Conservation (phyloP, 441 rosid genomes). For the Adansonia grandidieri region DNA sequence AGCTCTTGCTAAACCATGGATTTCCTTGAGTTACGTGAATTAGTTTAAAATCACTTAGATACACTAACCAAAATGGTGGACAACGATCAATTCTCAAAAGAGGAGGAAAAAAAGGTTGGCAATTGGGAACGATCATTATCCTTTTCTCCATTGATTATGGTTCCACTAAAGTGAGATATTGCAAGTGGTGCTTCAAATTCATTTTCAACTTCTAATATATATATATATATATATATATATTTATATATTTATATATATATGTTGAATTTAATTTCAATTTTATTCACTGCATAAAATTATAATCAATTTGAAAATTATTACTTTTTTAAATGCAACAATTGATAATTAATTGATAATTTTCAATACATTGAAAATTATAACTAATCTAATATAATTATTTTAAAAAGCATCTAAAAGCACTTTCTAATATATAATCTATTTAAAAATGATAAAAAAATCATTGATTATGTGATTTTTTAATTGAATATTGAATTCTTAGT, state of each 20-base stretch:
- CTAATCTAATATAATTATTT: not conserved
- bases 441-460: no score
- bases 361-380: not conserved
- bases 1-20: not conserved
- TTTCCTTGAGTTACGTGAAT: not conserved
- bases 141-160: constrained; percentile 1
- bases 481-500: no score
- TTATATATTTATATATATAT: no score
- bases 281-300: not conserved
- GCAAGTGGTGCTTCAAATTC: not conserved
- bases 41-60: not conserved
- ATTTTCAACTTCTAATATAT: not conserved
- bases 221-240: not conserved
- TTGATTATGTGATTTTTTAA: no score
- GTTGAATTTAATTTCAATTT: not conserved
- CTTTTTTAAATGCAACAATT: no score
- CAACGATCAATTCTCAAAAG: not conserved
- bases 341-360: no score
- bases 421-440: no score
- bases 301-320: not conserved
- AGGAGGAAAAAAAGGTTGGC: not conserved
- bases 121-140: not conserved
- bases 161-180: not conserved
- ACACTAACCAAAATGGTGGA: not conserved
- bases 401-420: no score